Evolutionary conservation across 164 flowering plant species (phyloP), one percentile per base, ranked within the genome.

Genomic region (Aristolochia contorta): DNA sequence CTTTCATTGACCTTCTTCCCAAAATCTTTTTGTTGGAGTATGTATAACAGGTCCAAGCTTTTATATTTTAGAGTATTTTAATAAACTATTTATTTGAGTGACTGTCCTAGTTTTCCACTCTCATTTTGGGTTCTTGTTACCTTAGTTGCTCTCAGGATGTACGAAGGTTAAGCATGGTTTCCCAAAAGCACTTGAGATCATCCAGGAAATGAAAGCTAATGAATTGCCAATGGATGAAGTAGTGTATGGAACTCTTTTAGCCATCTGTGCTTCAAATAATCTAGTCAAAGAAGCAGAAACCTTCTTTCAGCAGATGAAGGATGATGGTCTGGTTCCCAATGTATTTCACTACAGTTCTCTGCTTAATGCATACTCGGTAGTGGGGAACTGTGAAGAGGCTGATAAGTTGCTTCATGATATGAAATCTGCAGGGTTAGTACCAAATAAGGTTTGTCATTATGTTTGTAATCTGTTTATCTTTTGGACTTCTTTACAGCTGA

Each of bases 131-230:
- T 27, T 67, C 62, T 59, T 70, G 54, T 69, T 57, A 54, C 70
- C 37, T 58, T 77, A 92, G 98, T 80, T 92, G 59, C 88, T 92
- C 74, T 61, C 84, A 72, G 96, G 98, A 59, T 89, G 98, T 78
- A 78, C 77, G 21, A 92, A 80, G 72, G 71, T 56, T 12, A 78
- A 82, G 72, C 56, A 84, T 74, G 93, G 96, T 20, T 85, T 82
- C 70, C 58, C 81, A 12, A 84, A 74, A 74, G 96, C 96, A 61
- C 30, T 84, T 63, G 80, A 85, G 62, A 80, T 92, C 54, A 74
- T 89, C 59, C 74, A 74, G 64, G 96, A 89, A 73, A 57, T 89
- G 60, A 75, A 81, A 67, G 58, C 56, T 45, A 73, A 74, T 57
- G 79, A 82, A 33, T 55, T 89, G 66, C 61, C 48, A 23, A 80